Base-by-base conservation (phyloP, 1,139 yeast species). In the Yamadazyma dendronema region DNA sequence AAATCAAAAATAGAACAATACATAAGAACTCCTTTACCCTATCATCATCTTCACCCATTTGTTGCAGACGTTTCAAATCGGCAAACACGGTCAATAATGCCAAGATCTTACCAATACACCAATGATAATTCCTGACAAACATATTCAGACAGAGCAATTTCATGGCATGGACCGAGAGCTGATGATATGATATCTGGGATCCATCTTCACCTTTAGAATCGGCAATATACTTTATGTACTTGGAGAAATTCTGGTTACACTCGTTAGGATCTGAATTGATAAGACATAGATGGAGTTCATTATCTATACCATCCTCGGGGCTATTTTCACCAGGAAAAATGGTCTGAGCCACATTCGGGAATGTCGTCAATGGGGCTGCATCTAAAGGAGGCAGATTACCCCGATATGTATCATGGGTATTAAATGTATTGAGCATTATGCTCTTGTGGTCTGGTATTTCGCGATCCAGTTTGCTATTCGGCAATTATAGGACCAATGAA, bases 51-150 rank as follows among this genome's bases (percentile, higher is more conserved):
- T 26, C 21, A 10, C 40, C 35, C 3, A 25, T 34, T n/a, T 33
- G 31, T 17, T 26, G 16, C 40, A 35, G 30, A 23, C 19, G 28
- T 31, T 42, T 48, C 30, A 59, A 40, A 12, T 52, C 47, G 12
- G 65, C 56, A 36, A 70, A 61, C 2, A 62, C 57, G 12, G 51
- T 46, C 26, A 70, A 42, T 29, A 70, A 52, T 11, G 72, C 67
- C 31, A 71, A 45, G 12, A 70, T 49, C 46, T 71, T 71, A 12
- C 73, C 74, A 5, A 69, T 47, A 42, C 76, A 70, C 28, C 67
- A 56, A 17, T 43, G 47, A 42, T 52, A 61, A 48, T 71, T 71
- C 46, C 65, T 65, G 28, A 60, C 43, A 40, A 70, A 71, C 35
- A 71, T 46, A 41, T 69, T 71, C 65, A 65, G 70, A 4, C 58